A percentile compares a stretch with the other conserved stretches of the same genome.
phyloP scores from a whole-genome alignment of 805 yeast genomes.

The Yarrowia alimentaria region DNA sequence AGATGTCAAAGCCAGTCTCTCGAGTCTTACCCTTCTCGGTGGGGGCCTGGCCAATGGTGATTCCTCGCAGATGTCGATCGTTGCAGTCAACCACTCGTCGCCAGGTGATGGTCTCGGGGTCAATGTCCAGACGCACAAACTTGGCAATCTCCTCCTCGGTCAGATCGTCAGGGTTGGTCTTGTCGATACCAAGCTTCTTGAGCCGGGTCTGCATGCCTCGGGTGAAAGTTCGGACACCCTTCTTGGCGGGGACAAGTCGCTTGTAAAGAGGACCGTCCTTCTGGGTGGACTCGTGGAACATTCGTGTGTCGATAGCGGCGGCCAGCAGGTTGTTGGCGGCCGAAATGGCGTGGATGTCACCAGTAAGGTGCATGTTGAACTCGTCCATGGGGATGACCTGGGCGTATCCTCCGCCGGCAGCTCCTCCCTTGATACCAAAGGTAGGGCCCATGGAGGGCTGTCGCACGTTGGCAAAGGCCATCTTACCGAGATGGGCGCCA shows the following conservation, averaged over 20 bases:
- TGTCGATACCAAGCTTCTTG: slow-evolving; percentile 69
- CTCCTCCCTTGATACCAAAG: slow-evolving; percentile 98
- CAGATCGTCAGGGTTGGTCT: slow-evolving; percentile 75
- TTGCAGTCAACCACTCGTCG: slow-evolving; percentile 93
- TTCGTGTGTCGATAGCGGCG: slow-evolving; percentile 95
- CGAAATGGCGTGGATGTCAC: slow-evolving; percentile 95
- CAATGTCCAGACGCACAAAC: slow-evolving; percentile 83
- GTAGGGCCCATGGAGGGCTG: slow-evolving; percentile 99
- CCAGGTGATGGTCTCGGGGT: slow-evolving; percentile 86
- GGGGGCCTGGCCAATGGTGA: slow-evolving; percentile 87
- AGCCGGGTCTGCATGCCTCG: slow-evolving; percentile 74
- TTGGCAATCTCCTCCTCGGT: slow-evolving; percentile 67
- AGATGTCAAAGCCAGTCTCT: slow-evolving; percentile 88
- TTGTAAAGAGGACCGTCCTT: slow-evolving; percentile 75
- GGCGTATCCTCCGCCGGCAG: slow-evolving; percentile 98
- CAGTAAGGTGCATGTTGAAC: slow-evolving; percentile 95
- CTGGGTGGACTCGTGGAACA: slow-evolving; percentile 91
- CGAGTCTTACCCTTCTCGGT: slow-evolving; percentile 89
- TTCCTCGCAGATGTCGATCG: slow-evolving; percentile 85
- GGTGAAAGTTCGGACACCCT: slow-evolving; percentile 74
- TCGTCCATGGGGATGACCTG: slow-evolving; percentile 99
- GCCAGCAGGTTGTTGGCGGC: slow-evolving; percentile 92
- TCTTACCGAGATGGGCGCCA: slow-evolving; percentile 80
- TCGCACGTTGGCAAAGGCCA: slow-evolving; percentile 89
- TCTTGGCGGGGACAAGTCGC: slow-evolving; percentile 80